Conservation (phyloP, 2,329 filamentous ascomycete genomes). For the Apiospora arundinis region DNA sequence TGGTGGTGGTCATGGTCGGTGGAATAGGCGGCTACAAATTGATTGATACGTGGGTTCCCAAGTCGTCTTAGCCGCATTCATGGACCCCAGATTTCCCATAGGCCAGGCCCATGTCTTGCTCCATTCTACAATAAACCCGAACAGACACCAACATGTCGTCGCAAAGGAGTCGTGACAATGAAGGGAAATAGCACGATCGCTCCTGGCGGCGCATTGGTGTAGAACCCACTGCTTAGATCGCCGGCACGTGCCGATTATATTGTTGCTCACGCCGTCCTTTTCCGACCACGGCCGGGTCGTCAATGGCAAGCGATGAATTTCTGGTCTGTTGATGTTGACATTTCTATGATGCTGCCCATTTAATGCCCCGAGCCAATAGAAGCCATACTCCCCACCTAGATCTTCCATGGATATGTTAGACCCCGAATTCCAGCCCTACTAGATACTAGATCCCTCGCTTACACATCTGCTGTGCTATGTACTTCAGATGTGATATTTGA, state of each 20-base stretch:
- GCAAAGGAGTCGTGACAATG: not conserved
- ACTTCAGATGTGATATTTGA: conserved; percentile 5
- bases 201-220: not conserved
- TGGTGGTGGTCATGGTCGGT: not conserved
- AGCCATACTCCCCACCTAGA: conserved; percentile 10
- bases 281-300: not conserved
- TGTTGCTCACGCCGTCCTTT: not conserved
- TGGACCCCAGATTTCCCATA: conserved; percentile 11
- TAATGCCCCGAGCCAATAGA: conserved; percentile 14
- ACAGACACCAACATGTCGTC: conserved; percentile 2
- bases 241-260: not conserved
- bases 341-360: conserved; percentile 16
- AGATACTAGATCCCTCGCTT: not conserved
- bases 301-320: not conserved
- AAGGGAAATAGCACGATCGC: not conserved
- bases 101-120: conserved; percentile 18
- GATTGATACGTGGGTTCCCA: conserved; percentile 15
- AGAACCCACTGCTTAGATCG: not conserved
- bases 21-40: conserved; percentile 16
- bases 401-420: conserved; percentile 7
- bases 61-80: conserved; percentile 4
- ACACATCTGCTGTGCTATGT: conserved; percentile 4
- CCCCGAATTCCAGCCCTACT: conserved; percentile 13
- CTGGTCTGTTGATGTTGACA: not conserved
- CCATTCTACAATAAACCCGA: conserved; percentile 8